phyloP scores from a whole-genome alignment of 345 rosid genomes.

The Eucalyptus melliodora region DNA sequence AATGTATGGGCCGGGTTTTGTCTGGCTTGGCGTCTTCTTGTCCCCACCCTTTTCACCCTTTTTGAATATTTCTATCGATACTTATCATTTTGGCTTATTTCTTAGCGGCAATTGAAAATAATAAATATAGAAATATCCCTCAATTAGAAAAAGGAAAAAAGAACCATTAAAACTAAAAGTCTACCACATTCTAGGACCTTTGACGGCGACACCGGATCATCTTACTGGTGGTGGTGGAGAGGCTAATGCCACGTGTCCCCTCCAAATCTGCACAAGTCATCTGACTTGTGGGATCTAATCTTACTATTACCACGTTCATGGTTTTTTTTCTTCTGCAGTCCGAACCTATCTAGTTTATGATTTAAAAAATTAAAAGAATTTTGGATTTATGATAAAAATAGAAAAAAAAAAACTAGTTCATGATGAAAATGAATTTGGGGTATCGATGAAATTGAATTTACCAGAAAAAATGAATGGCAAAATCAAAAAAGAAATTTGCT shows the following conservation, averaged over 20 bases:
- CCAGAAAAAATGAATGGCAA: not conserved
- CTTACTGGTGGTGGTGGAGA: not conserved
- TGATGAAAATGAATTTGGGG: not conserved
- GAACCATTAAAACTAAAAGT: not conserved
- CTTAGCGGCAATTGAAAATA: not conserved
- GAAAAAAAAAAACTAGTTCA: not conserved
- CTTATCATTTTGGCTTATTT: not conserved
- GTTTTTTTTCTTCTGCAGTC: not conserved
- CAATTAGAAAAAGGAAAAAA: not conserved
- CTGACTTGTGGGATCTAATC: not conserved
- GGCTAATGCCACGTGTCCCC: not conserved
- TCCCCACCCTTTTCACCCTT: not conserved
- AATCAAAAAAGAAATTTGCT: accelerated
- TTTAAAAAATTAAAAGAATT: not conserved
- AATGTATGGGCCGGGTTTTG: not conserved
- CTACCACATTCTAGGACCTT: not conserved
- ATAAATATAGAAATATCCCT: not conserved
- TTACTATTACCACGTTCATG: not conserved
- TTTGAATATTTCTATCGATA: not conserved
- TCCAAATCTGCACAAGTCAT: not conserved
- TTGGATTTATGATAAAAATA: not conserved
- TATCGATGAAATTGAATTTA: not conserved
- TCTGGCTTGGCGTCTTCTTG: not conserved
- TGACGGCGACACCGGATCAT: not conserved
- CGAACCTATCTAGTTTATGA: not conserved